Base-by-base conservation (phyloP, 352 stramenopile species). In the Stramenopiles sp. region DNA sequence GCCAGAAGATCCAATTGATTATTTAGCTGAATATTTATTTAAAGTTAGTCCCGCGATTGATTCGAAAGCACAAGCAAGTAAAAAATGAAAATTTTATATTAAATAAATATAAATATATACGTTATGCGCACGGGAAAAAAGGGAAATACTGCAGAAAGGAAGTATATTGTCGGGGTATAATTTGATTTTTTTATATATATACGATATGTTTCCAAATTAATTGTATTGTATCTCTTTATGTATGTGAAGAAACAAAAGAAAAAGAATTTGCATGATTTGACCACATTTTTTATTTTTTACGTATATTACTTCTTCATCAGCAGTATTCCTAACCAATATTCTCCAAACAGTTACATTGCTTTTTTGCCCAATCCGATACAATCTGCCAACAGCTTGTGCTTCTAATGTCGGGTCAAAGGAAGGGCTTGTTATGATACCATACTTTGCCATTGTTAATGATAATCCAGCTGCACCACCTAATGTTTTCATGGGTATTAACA, bases 1-100 rank as follows among this genome's bases (percentile, higher is more conserved):
- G 83, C 88, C 89, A 0, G 85, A 89, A 27, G 88, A 95, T 78
- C 89, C 90, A 43, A 91, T 94, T 78, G 89, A 93, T 83, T 93
- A 91, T 77, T 83, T 94, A 30, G 89, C 90, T 29, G 88, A 93
- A 79, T 93, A 91, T 76, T 85, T 94, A 31, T 93, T 93, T 83
- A 84, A 86, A 43, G 92, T 92, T 79, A 88, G 79, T 63, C 78
- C 81, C 31, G 30, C 78, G 4, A 73, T 78, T 27, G 33, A 78
- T 53, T 53, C 38, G 4, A 53, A 53, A 53, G 38, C 38, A 13
- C 38, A 53, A 53, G 38, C 38, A 53, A 53, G 13, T 4, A 53
- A 53, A 13, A 53, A 53, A 13, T 53, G 38, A 53, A 53, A 13
- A 53, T 13, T 53, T n/a, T n/a, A n/a, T n/a, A n/a, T n/a, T n/a